Evolutionary conservation across 1,284 basidiomycete species (phyloP).

Genomic region (Cutaneotrichosporon sp.): DNA sequence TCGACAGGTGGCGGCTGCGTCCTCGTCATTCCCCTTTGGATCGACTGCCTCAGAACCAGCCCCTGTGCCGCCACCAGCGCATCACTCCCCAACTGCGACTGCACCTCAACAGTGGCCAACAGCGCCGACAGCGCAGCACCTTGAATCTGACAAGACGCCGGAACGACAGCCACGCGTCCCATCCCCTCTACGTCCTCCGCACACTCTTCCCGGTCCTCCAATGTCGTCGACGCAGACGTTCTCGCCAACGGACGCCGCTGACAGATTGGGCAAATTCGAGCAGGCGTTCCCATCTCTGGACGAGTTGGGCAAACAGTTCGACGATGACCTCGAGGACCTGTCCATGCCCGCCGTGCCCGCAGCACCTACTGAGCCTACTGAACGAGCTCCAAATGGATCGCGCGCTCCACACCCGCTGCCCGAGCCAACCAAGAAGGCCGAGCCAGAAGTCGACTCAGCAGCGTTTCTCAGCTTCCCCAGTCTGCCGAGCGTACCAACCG

Average conservation of each 20-base stretch:
- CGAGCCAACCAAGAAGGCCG: conserved; percentile 2
- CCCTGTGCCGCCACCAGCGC: too few relatives aligned
- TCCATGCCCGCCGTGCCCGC: conserved; percentile 3
- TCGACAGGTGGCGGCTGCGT: not conserved
- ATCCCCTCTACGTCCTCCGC: not conserved
- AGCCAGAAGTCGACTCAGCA: not conserved
- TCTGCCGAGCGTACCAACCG: conserved; percentile 15
- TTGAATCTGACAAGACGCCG: not conserved
- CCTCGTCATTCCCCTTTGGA: not conserved
- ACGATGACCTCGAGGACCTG: conserved; percentile 16
- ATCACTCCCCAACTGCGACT: too few relatives aligned
- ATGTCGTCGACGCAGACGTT: not conserved
- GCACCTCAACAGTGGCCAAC: too few relatives aligned
- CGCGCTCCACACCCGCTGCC: not conserved
- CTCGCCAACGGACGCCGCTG: not conserved
- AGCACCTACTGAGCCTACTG: not conserved
- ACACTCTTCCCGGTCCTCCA: not conserved
- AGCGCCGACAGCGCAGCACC: not conserved
- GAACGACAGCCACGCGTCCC: not conserved
- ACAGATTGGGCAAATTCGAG: not conserved
- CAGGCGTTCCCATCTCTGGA: conserved; percentile 42
- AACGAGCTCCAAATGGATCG: too few relatives aligned
- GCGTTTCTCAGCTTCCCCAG: conserved; percentile 10
- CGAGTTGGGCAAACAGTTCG: conserved; percentile 44
- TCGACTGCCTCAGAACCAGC: not conserved